phyloP scores from a whole-genome alignment of 306 rosid genomes.

The Psophocarpus tetragonolobus region DNA sequence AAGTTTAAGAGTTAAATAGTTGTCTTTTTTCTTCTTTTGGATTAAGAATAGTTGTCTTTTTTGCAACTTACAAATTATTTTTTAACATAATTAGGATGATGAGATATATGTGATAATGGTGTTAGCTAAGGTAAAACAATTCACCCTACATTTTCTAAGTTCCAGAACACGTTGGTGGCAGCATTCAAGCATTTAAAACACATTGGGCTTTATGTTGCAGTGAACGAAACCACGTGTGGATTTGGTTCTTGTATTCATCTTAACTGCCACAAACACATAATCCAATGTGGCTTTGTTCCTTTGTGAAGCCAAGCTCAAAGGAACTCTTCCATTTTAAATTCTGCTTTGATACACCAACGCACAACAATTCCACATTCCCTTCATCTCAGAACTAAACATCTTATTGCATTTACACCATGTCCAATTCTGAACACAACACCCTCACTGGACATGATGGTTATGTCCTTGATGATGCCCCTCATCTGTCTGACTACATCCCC shows the following conservation, averaged over 20 bases:
- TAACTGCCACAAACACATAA: constrained; percentile 27
- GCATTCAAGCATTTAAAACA: too few species aligned
- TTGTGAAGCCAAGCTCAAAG: neutral
- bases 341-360: constrained; percentile 43
- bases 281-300: neutral
- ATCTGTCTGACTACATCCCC: constrained; percentile 62
- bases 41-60: too few species aligned
- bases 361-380: neutral
- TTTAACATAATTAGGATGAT: neutral
- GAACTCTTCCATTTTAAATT: constrained; percentile 29
- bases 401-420: neutral
- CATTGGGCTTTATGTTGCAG: too few species aligned
- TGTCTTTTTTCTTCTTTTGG: too few species aligned
- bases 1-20: neutral
- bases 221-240: neutral
- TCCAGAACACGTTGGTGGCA: neutral
- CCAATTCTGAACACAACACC: constrained; percentile 2
- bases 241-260: neutral
- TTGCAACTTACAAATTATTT: too few species aligned
- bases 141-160: neutral
- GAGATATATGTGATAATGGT: neutral
- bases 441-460: constrained; percentile 37
- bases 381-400: neutral
- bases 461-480: constrained; percentile 77
- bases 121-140: too few species aligned